Evolutionary conservation across 1,139 yeast species (phyloP), one percentile per base, ranked within the genome.

Genomic region (Pichia terricola): DNA sequence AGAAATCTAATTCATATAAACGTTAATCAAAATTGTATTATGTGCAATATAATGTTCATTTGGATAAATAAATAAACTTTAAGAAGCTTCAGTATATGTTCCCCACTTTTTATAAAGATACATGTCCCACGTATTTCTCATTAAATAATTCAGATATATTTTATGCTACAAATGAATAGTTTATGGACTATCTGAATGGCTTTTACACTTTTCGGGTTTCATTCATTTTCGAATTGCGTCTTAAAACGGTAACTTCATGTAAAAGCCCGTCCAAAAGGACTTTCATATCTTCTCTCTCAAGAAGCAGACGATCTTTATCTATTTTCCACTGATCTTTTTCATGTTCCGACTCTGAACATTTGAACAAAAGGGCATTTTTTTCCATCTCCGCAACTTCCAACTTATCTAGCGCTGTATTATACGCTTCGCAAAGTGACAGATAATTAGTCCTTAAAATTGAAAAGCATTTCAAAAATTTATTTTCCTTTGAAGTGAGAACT

Each of bases 251-350:
- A 2, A 54, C 45, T 42, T 54, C 58, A 40, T 49, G 54, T 7
- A 50, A 31, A 10, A 52, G 42, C n/a, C 49, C 50, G 34, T 54
- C 57, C 38, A 57, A 43, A 28, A 53, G 43, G 10, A 50, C 46
- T 38, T 55, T 57, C 45, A 56, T 44, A 28, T 56, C 57, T 38
- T 48, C 53, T 40, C 57, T 55, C 42, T 56, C 54, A 10, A 50
- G 42, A 28, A 45, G 43, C 34, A 53, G 36, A 27, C 49, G 47
- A 11, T 45, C 46, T 40, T 50, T 54, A 37, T 55, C 59, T 8
- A 38, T 34, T 40, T 42, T 37, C 45, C 45, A 42, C 16, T 42
- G 40, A 10, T 44, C 44, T 33, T 42, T 40, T 28, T 44, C 47
- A 26, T 26, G 32, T 9, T 41, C 45, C 30, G 16, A 37, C 9